Conservation (phyloP, 345 rosid species). For the Euphorbia pulcherrima region DNA sequence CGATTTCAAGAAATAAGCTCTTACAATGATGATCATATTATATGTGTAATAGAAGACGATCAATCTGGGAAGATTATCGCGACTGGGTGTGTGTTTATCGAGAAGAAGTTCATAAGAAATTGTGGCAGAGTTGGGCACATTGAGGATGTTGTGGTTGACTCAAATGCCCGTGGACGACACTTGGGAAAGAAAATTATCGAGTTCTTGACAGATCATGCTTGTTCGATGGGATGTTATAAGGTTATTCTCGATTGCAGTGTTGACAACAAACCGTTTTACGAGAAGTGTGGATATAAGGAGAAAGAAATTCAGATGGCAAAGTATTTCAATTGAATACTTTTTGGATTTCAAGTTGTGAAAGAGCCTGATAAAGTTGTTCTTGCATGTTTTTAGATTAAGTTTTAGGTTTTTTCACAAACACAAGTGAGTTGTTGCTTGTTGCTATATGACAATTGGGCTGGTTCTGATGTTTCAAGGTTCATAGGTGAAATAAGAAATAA, state of each 20-base stretch:
- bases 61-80: conserved; percentile 49
- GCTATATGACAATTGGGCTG: too few relatives aligned
- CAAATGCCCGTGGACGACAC: conserved; percentile 52
- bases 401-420: background rate
- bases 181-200: conserved; percentile 61
- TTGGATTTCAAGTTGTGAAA: background rate
- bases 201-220: conserved; percentile 57
- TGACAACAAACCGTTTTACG: conserved; percentile 61
- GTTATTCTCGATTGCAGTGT: conserved; percentile 68
- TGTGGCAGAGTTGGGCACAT: conserved; percentile 86
- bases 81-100: conserved; percentile 66
- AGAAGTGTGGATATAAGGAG: conserved; percentile 67
- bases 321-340: conserved; percentile 44
- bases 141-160: conserved; percentile 81
- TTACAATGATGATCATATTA: conserved; percentile 66
- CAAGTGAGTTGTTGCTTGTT: too few relatives aligned
- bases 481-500: too few relatives aligned
- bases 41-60: conserved; percentile 78
- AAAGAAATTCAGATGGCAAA: conserved; percentile 68
- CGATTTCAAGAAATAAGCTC: conserved; percentile 62
- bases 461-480: too few relatives aligned
- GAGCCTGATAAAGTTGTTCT: background rate
- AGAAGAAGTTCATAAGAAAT: conserved; percentile 80
- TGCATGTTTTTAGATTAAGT: background rate
- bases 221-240: conserved; percentile 69